Conservation (phyloP, 768 basidiomycete species). For the Omphalotus guepiniiformis region DNA sequence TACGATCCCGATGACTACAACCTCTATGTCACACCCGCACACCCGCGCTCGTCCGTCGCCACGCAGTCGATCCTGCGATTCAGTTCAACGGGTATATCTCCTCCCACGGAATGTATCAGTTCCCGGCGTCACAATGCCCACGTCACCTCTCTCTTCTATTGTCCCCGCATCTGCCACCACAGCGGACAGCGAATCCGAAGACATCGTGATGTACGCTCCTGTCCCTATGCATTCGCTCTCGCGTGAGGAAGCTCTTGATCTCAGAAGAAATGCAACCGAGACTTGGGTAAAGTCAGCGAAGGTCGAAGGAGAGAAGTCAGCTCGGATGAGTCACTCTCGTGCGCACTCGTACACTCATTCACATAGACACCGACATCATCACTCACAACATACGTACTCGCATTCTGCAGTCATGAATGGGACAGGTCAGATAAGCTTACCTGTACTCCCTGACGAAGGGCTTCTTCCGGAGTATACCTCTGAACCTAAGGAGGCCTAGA, state of each 20-base stretch:
- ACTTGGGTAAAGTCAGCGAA: slow-evolving; percentile 51
- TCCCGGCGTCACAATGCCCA: slow-evolving; percentile 17
- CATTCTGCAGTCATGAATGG: slow-evolving; percentile 17
- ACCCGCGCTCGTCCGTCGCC: slow-evolving; percentile 13
- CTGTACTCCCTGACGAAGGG: slow-evolving; percentile 42
- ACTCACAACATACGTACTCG: slow-evolving; percentile 17
- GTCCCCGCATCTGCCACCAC: slow-evolving; percentile 13
- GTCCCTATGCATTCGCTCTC: slow-evolving; percentile 56
- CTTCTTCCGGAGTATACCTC: too few relatives aligned
- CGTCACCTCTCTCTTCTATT: slow-evolving; percentile 8
- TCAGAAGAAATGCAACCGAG: slow-evolving; percentile 55
- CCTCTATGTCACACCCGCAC: slow-evolving; percentile 13
- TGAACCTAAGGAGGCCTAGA: too few relatives aligned
- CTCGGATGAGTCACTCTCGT: slow-evolving; percentile 17
- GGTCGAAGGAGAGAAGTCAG: slow-evolving; percentile 20
- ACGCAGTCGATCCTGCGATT: slow-evolving; percentile 17
- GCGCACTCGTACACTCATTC: slow-evolving; percentile 13
- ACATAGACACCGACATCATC: slow-evolving; percentile 29
- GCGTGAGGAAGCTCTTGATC: slow-evolving; percentile 41
- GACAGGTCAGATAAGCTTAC: slow-evolving; percentile 40
- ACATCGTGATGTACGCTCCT: slow-evolving; percentile 63
- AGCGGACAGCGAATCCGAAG: slow-evolving; percentile 15
- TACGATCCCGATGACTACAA: neutral
- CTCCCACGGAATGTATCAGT: slow-evolving; percentile 33
- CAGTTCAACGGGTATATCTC: slow-evolving; percentile 60